Evolutionary conservation across 495 filamentous ascomycete species (phyloP), one percentile per base, ranked within the genome.

Genomic region (Aspergillus kassunensis): DNA sequence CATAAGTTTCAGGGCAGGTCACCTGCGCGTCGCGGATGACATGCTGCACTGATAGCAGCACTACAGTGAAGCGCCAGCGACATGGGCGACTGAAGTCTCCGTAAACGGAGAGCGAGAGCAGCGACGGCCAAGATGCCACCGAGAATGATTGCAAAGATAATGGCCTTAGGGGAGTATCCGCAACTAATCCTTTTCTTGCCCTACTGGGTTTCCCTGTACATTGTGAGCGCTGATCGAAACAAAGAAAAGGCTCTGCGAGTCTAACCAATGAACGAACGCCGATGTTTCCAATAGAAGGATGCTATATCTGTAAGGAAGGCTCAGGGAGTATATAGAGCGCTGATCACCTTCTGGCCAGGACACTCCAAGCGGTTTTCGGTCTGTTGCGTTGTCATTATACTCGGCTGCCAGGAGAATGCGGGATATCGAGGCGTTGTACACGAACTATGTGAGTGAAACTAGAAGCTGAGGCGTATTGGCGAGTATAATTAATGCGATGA

Each of bases 401-500:
- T 76, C 56, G 23, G 53, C 19, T 11, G 62, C 55, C 33, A 62
- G 49, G 30, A 69, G 54, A 68, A 77, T 70, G 46, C 49, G 20
- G 35, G 68, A 64, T 31, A 71, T 41, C 30, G 70, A 21, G 45
- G 50, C 27, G 58, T 73, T 69, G 66, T 57, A 68, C 4, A 65
- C 18, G 19, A 61, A 49, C 49, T 79, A 77, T 1, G 68, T 25
- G 2, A 70, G 44, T 1, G 70, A 73, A 9, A 76, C 37, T 4
- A 71, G 30, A 0, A 72, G 50, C 53, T 79, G 75, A 8, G 70
- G 70, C 1, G 52, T 21, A 50, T 79, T 77, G 21, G 65, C 65
- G 6, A 71, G 19, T 7, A 74, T 49, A 4, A 67, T 54, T 5
- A 58, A 59, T 13, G 24, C 23, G 37, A 66, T 53, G 1, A 49